Conservation (phyloP, 768 basidiomycete genomes). For the Crassisporium funariophilum region DNA sequence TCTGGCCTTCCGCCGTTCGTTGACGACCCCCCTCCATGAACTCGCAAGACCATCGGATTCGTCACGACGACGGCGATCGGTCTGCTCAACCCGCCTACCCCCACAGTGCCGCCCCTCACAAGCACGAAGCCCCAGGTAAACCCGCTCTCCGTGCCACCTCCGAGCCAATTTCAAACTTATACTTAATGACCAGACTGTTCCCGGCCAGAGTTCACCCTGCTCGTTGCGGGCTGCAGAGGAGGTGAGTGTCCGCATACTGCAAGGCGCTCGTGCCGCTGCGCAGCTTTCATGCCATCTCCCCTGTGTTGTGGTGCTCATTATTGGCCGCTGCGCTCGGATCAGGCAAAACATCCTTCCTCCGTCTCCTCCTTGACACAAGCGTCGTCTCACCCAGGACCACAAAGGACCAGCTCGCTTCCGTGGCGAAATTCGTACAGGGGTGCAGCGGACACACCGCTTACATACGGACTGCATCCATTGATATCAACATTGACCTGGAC, state of each 20-base stretch:
- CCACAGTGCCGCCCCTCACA: constrained; percentile 19
- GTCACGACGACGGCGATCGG: constrained; percentile 45
- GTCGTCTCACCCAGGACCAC: constrained; percentile 60
- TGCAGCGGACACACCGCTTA: constrained; percentile 71
- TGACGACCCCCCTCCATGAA: constrained; percentile 52
- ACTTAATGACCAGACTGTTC: constrained; percentile 29
- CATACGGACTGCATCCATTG: constrained; percentile 70
- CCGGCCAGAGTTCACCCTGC: constrained; percentile 59
- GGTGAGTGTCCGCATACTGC: constrained; percentile 39
- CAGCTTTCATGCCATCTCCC: constrained; percentile 1
- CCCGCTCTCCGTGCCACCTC: constrained; percentile 12
- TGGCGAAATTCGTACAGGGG: constrained; percentile 82
- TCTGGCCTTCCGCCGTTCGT: constrained; percentile 47
- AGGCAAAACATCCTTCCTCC: constrained; percentile 87
- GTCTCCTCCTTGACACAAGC: constrained; percentile 82
- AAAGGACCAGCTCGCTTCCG: constrained; percentile 76
- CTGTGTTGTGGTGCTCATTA: constrained; percentile 9
- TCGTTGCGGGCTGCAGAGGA: constrained; percentile 81
- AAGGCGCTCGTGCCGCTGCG: constrained; percentile 10
- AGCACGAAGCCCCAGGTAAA: constrained; percentile 42
- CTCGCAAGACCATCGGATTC: constrained; percentile 51
- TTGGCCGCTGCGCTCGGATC: constrained; percentile 38
- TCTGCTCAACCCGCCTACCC: constrained; percentile 25
- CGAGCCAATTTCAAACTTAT: constrained; percentile 19
- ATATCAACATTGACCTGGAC: constrained; percentile 64